A percentile compares a stretch with the other conserved stretches of the same genome.
phyloP scores from a whole-genome alignment of 768 basidiomycete genomes.

The Boletus reticuloceps region DNA sequence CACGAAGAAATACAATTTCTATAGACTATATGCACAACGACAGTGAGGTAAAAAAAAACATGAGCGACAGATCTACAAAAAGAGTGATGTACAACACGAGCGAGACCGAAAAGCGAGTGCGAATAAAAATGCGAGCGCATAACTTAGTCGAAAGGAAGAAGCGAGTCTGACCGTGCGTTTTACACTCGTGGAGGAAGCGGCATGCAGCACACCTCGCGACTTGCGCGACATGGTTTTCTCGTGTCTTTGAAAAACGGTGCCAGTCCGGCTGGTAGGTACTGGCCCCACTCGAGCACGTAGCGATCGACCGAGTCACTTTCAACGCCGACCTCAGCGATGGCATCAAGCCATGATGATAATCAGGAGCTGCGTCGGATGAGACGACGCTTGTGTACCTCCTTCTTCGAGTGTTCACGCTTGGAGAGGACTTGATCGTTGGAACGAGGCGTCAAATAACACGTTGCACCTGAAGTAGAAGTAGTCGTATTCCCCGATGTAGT shows the following conservation, averaged over 20 bases:
- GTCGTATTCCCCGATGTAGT: slow-evolving; percentile 2
- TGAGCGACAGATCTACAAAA: slow-evolving; percentile 1
- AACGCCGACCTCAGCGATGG: not conserved
- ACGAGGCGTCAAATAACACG: slow-evolving; percentile 20
- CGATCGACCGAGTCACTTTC: not conserved
- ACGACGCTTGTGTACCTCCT: slow-evolving; percentile 22
- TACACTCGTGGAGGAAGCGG: no score
- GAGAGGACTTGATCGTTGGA: slow-evolving; percentile 7
- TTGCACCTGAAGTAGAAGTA: slow-evolving; percentile 2
- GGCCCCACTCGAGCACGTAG: slow-evolving; percentile 2
- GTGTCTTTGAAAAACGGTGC: not conserved
- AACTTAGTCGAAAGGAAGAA: slow-evolving; percentile 9
- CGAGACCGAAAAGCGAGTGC: not conserved
- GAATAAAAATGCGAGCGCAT: slow-evolving; percentile 2
- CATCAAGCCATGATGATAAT: slow-evolving; percentile 13
- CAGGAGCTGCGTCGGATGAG: slow-evolving; percentile 16
- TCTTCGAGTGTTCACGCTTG: slow-evolving; percentile 19
- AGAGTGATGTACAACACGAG: slow-evolving; percentile 15
- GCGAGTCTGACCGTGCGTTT: no score
- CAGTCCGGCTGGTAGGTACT: slow-evolving; percentile 8
- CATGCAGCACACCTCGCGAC: no score
- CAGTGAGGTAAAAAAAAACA: not conserved
- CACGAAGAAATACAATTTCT: no score
- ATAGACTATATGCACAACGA: not conserved
- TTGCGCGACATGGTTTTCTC: not conserved